These are phyloP conservation scores for Desmodesmus armatus DNA, from an alignment of 139 green algal genomes.

Conservation along the genomic window DNA sequence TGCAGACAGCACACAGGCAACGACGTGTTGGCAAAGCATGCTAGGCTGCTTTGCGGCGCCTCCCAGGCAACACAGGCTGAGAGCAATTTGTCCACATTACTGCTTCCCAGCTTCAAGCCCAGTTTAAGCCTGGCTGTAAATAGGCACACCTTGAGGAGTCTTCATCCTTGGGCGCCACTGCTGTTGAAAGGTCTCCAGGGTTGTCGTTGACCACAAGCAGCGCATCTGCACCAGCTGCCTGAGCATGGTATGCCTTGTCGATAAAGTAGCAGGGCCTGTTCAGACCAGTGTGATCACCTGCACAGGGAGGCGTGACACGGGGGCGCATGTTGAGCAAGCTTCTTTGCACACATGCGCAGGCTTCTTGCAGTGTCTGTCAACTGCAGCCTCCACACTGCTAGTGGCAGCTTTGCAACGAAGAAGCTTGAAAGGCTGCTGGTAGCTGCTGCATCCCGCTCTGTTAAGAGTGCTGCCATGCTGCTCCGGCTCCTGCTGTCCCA, in stretches of 20 bases:
- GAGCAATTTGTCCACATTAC: too few relatives aligned
- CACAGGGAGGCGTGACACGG: too few relatives aligned
- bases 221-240: slow-evolving; percentile 85
- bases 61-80: too few relatives aligned
- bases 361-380: too few relatives aligned
- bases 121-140: not conserved
- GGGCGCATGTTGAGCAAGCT: not conserved
- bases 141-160: slow-evolving; percentile 41
- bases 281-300: slow-evolving; percentile 27
- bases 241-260: slow-evolving; percentile 90
- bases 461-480: not conserved
- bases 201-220: slow-evolving; percentile 67
- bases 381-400: not conserved
- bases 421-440: not conserved
- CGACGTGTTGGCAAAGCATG: too few relatives aligned
- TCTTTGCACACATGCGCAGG: not conserved
- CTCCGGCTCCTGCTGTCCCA: not conserved
- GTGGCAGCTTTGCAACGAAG: too few relatives aligned
- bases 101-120: too few relatives aligned
- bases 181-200: slow-evolving; percentile 55
- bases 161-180: slow-evolving; percentile 68
- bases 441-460: not conserved
- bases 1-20: not conserved
- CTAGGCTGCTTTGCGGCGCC: too few relatives aligned
- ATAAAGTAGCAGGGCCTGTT: slow-evolving; percentile 87